Evolutionary conservation across 2,329 filamentous ascomycete genomes (phyloP), one percentile per base, ranked within the genome.

Genomic region (Fusarium pininemorale): DNA sequence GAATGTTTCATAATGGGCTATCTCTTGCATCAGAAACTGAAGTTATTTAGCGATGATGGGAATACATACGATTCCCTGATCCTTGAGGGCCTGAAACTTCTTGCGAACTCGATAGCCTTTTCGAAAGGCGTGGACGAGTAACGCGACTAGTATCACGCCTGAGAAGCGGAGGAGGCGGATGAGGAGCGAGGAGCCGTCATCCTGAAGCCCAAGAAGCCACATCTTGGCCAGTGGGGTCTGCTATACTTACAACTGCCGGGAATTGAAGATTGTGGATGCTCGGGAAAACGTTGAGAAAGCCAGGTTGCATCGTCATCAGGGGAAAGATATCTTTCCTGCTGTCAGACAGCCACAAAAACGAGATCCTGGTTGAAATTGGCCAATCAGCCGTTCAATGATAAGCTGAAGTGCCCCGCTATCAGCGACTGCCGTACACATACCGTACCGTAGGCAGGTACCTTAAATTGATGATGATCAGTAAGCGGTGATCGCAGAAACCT

Each of bases 1-100:
- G 72, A 75, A 57, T 73, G 69, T 42, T 75, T 70, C 45, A 75
- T 75, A 3, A 71, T 65, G 16, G 73, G 73, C 69, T 75, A 10
- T 38, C 3, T 18, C 32, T 44, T 7, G 20, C 14, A 28, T 70
- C 8, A 70, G 66, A 38, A 5, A 18, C 20, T 15, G 15, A 3
- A 7, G 2, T 14, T 13, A 7, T 22, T 1, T 12, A 18, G 24
- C 1, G 10, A 8, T 7, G 6, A 18, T 7, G 6, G 24, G 8
- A 7, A n/a, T 22, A 38, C 57, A 37, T 55, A 69, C 57, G 42
- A 69, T 69, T 7, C 58, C 66, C 16, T 69, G 50, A 16, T 51
- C 38, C 37, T 57, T 38, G 9, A 69, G 39, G 53, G 58, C 44
- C 22, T 53, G 39, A 12, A 69, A 69, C 15, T 57, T 69, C 28